A percentile compares a stretch with the other conserved stretches of the same genome.
These are phyloP conservation scores for Elongisporangium anandrum DNA, from an alignment of 352 stramenopile species.

Conservation along the genomic window DNA sequence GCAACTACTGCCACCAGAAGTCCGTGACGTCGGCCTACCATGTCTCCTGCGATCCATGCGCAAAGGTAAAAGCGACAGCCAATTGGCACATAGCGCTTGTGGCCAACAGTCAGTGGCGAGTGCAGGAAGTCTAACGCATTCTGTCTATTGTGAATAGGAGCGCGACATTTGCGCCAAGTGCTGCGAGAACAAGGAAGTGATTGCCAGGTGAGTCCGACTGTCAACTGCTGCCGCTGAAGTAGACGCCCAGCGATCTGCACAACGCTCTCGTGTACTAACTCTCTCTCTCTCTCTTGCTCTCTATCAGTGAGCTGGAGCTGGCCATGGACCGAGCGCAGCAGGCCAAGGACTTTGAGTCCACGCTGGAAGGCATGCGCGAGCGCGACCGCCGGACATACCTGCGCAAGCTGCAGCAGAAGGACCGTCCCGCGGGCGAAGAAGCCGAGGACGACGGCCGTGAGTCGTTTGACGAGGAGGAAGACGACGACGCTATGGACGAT, in stretches of 20 bases:
- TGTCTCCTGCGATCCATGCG: conserved; percentile 89
- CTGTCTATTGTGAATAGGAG: conserved; percentile 17
- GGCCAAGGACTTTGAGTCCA: conserved; percentile 42
- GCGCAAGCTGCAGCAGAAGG: conserved; percentile 57
- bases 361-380: conserved; percentile 67
- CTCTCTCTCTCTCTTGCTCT: conserved; percentile 1
- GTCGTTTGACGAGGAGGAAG: conserved; percentile 50
- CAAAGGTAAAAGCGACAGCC: no score
- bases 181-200: conserved; percentile 69
- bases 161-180: conserved; percentile 89
- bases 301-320: conserved; percentile 43
- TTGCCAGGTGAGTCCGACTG: conserved; percentile 38
- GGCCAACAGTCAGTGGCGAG: no score
- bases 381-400: conserved; percentile 69
- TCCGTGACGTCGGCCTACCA: conserved; percentile 94
- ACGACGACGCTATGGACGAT: conserved; percentile 40
- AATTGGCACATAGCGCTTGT: no score
- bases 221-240: background rate
- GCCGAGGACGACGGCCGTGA: conserved; percentile 29
- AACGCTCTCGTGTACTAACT: no score
- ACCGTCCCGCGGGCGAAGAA: conserved; percentile 33
- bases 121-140: conserved; percentile 2
- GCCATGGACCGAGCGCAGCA: conserved; percentile 36
- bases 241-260: no score
- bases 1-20: conserved; percentile 91